Conservation (phyloP, 805 yeast genomes). For the Metschnikowia borealis region DNA sequence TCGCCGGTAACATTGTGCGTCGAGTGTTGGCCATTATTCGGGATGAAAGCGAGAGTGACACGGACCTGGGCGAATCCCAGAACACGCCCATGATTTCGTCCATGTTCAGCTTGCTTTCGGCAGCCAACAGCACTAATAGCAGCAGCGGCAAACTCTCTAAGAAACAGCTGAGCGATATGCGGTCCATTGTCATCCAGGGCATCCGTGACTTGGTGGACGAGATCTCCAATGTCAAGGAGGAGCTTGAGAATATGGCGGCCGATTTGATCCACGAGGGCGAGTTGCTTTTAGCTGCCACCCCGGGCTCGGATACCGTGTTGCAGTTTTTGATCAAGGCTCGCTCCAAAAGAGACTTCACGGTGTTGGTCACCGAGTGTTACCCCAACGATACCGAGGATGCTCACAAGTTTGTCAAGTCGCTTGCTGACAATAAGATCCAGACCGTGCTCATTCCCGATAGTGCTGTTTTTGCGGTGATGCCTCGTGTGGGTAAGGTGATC, state of each 20-base stretch:
- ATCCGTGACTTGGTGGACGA: slow-evolving; percentile 91
- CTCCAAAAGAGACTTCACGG: slow-evolving; percentile 86
- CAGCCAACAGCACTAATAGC: slow-evolving; percentile 28
- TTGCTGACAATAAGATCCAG: slow-evolving; percentile 83
- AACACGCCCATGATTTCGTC: slow-evolving; percentile 58
- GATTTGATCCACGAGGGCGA: slow-evolving; percentile 94
- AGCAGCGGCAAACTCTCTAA: slow-evolving; percentile 29
- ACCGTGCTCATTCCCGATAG: slow-evolving; percentile 91
- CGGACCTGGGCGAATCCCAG: slow-evolving; percentile 43
- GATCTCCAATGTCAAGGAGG: slow-evolving; percentile 82
- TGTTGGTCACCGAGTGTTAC: slow-evolving; percentile 83
- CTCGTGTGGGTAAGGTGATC: slow-evolving; percentile 93
- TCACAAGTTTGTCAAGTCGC: slow-evolving; percentile 70
- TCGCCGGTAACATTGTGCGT: slow-evolving; percentile 87
- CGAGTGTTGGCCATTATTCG: slow-evolving; percentile 82
- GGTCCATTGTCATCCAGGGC: slow-evolving; percentile 86
- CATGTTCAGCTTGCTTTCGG: slow-evolving; percentile 82
- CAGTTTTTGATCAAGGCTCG: slow-evolving; percentile 85
- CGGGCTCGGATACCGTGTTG: slow-evolving; percentile 82
- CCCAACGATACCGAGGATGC: slow-evolving; percentile 83
- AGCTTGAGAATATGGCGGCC: slow-evolving; percentile 83
- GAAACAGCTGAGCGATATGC: slow-evolving; percentile 56
- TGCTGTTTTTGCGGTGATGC: slow-evolving; percentile 92
- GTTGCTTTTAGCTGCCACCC: slow-evolving; percentile 86
- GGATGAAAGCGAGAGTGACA: slow-evolving; percentile 75